Evolutionary conservation across 2,329 filamentous ascomycete species (phyloP).

Genomic region (Rutstroemia sp.): DNA sequence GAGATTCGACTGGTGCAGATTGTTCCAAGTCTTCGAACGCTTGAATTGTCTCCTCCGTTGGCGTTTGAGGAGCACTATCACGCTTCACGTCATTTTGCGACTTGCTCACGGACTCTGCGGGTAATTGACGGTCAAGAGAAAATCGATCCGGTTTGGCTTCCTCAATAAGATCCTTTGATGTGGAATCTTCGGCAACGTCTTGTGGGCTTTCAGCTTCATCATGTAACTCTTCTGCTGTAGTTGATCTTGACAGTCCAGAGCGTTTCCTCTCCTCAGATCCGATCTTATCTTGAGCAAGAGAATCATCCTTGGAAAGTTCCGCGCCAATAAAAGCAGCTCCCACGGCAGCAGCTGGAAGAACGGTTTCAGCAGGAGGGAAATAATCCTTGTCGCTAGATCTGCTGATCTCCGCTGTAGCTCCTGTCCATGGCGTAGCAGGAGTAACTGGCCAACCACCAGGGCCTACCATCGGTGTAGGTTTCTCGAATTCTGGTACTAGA

Average conservation of each 20-base stretch:
- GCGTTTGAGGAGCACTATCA: neutral
- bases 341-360: constrained; percentile 12
- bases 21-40: neutral
- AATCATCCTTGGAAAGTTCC: constrained; percentile 5
- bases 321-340: constrained; percentile 13
- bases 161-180: constrained; percentile 1
- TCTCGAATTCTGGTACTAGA: constrained; percentile 11
- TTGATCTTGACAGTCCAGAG: no score
- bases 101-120: constrained; percentile 21
- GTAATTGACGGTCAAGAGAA: constrained; percentile 13
- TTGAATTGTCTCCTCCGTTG: neutral
- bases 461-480: constrained; percentile 17
- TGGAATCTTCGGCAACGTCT: neutral
- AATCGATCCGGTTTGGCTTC: constrained; percentile 10
- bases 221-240: no score
- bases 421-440: constrained; percentile 15
- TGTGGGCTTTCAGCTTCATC: neutral
- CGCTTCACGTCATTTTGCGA: constrained; percentile 20
- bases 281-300: constrained; percentile 3
- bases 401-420: neutral
- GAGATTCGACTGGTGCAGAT: neutral
- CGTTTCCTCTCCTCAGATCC: constrained; percentile 9
- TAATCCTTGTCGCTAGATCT: constrained; percentile 6
- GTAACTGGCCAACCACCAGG: constrained; percentile 16
- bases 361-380: constrained; percentile 10